Evolutionary conservation across 441 rosid genomes (phyloP).

Genomic region (Biscutella laevigata): DNA sequence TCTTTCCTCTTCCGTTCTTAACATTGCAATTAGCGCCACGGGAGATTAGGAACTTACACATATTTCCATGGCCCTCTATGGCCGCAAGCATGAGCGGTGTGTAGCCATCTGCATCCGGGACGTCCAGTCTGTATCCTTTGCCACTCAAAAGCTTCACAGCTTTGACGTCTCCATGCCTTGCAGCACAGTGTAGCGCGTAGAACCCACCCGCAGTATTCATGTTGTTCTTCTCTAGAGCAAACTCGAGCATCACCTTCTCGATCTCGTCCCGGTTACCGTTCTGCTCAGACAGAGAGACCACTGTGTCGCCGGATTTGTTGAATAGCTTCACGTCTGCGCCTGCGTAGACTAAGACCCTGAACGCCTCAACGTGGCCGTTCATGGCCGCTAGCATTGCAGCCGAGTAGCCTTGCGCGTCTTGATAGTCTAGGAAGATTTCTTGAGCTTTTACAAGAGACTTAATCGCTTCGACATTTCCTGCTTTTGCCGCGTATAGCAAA

Average conservation of each 20-base stretch:
- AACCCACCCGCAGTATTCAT: slow-evolving; percentile 55
- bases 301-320: slow-evolving; percentile 69
- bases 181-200: slow-evolving; percentile 87
- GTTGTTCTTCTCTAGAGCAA: slow-evolving; percentile 74
- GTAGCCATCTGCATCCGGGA: slow-evolving; percentile 65
- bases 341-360: slow-evolving; percentile 62
- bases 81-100: slow-evolving; percentile 96
- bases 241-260: slow-evolving; percentile 94
- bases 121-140: slow-evolving; percentile 67
- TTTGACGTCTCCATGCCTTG: slow-evolving; percentile 70
- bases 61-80: slow-evolving; percentile 52
- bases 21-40: slow-evolving; percentile 52
- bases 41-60: slow-evolving; percentile 57
- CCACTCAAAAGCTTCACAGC: slow-evolving; percentile 61
- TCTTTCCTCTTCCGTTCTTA: slow-evolving; percentile 57
- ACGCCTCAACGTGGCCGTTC: slow-evolving; percentile 69
- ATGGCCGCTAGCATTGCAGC: slow-evolving; percentile 81
- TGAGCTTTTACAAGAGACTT: slow-evolving; percentile 35
- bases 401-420: slow-evolving; percentile 70
- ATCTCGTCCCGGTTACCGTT: slow-evolving; percentile 54
- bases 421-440: slow-evolving; percentile 51
- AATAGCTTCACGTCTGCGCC: slow-evolving; percentile 78
- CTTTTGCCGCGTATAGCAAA: slow-evolving; percentile 48
- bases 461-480: slow-evolving; percentile 64
- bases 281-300: slow-evolving; percentile 52